phyloP scores from a whole-genome alignment of 495 filamentous ascomycete genomes.

The Tuber brumale region DNA sequence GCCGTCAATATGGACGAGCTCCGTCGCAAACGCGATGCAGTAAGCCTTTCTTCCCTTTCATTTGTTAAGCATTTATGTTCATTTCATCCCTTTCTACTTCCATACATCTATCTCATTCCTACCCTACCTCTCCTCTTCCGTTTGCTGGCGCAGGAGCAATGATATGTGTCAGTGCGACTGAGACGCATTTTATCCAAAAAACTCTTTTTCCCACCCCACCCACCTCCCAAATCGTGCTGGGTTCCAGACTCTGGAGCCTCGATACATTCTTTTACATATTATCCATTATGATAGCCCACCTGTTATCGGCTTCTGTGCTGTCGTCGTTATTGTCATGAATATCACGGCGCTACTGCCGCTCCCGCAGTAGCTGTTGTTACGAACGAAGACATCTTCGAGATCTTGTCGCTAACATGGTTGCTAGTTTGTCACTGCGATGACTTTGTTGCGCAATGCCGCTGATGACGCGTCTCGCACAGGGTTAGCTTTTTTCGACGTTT shows the following conservation, averaged over 20 bases:
- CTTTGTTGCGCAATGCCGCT: conserved; percentile 35
- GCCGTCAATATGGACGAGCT: conserved; percentile 29
- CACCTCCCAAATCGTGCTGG: neutral
- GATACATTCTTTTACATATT: neutral
- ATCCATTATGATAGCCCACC: neutral
- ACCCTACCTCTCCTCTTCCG: neutral
- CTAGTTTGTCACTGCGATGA: conserved; percentile 41
- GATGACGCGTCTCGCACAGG: conserved; percentile 33
- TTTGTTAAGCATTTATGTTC: conserved; percentile 2
- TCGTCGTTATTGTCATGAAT: neutral
- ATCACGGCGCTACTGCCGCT: neutral
- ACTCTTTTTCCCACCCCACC: neutral
- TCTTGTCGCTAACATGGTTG: conserved; percentile 4
- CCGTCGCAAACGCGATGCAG: conserved; percentile 39
- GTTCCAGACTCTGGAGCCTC: neutral
- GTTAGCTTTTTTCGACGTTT: conserved; percentile 31
- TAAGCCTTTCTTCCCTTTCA: conserved; percentile 20
- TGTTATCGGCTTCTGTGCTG: neutral
- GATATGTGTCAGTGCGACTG: neutral
- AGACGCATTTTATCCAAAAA: neutral
- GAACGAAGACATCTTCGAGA: neutral
- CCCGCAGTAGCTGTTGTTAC: neutral
- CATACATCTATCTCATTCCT: neutral
- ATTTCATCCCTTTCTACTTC: conserved; percentile 4
- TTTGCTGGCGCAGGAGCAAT: neutral